A percentile compares a stretch with the other conserved stretches of the same genome.
These are phyloP conservation scores for Fragaria ananassa DNA, from an alignment of 306 rosid genomes.

Conservation along the genomic window DNA sequence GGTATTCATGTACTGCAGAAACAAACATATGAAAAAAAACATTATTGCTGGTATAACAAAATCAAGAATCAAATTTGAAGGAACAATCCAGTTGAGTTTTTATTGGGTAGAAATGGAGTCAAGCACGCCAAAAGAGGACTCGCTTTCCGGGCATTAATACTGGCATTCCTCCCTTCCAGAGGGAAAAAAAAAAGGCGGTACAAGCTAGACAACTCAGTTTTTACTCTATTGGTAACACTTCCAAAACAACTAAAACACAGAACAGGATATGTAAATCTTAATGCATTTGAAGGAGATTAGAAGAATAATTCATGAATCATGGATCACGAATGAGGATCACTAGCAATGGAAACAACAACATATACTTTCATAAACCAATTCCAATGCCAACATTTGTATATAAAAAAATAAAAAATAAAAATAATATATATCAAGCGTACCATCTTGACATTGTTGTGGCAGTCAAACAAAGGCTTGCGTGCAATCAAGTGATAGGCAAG, in stretches of 20 bases:
- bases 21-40: constrained; percentile 27
- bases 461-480: constrained; percentile 78
- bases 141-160: neutral
- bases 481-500: constrained; percentile 90
- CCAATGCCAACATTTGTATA: constrained; percentile 1
- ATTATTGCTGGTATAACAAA: neutral
- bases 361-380: neutral
- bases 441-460: constrained; percentile 95
- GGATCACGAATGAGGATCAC: neutral
- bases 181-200: neutral
- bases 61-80: neutral
- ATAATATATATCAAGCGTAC: constrained; percentile 39
- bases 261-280: neutral
- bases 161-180: neutral
- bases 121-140: neutral
- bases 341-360: neutral
- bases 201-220: neutral
- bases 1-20: constrained; percentile 85
- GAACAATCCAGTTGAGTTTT: neutral
- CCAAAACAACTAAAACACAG: neutral
- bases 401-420: no score
- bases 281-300: neutral
- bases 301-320: neutral
- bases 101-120: neutral
- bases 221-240: neutral